These are phyloP conservation scores for Euphorbia pulcherrima DNA, from an alignment of 345 rosid genomes.

Conservation along the genomic window DNA sequence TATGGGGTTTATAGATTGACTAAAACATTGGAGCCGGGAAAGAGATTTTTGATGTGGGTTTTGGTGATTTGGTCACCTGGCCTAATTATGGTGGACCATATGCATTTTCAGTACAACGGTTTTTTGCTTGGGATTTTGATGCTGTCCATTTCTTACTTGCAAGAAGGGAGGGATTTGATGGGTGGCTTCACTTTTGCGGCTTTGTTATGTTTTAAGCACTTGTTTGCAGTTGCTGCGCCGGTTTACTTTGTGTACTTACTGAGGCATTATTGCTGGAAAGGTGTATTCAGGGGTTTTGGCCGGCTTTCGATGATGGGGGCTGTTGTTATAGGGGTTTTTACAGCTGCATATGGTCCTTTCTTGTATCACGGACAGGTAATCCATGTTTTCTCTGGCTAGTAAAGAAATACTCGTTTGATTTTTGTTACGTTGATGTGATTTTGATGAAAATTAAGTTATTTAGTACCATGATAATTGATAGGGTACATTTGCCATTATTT, in stretches of 20 bases:
- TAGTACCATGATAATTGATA: not conserved
- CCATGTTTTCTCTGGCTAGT: not conserved
- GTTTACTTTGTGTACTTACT: conserved; percentile 79
- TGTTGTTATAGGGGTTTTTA: conserved; percentile 58
- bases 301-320: conserved; percentile 53
- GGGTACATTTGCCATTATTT: not conserved
- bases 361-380: conserved; percentile 71
- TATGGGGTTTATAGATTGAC: conserved; percentile 54
- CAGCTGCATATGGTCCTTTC: conserved; percentile 77
- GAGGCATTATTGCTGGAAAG: conserved; percentile 79
- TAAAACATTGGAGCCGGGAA: conserved; percentile 26
- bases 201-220: conserved; percentile 81
- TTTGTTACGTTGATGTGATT: not conserved
- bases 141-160: conserved; percentile 71
- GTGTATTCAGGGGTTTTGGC: conserved; percentile 44
- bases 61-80: conserved; percentile 82
- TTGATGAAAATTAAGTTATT: not conserved
- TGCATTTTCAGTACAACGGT: conserved; percentile 96
- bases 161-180: conserved; percentile 68
- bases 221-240: conserved; percentile 94
- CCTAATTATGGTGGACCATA: conserved; percentile 74
- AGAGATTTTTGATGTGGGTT: conserved; percentile 48
- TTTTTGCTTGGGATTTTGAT: conserved; percentile 72
- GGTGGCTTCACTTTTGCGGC: conserved; percentile 79
- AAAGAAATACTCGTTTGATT: not conserved